Conservation (phyloP, 371 early-diverging fungal species). For the Mucor racemosus region DNA sequence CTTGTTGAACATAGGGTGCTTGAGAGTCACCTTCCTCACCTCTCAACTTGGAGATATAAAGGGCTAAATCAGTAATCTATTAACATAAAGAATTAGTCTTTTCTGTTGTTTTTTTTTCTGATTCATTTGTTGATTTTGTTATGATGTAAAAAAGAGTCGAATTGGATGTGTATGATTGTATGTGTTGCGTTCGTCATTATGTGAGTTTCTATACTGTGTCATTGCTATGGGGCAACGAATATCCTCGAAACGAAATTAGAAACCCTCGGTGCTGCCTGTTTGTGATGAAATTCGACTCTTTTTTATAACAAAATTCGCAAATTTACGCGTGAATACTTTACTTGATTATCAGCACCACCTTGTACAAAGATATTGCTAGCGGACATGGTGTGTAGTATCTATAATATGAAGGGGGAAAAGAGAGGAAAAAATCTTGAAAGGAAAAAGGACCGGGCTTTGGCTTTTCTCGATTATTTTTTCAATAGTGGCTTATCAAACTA, state of each 20-base stretch:
- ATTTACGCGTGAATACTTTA: conserved; percentile 21
- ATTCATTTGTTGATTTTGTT: background rate
- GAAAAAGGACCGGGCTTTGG: background rate
- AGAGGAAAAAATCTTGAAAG: background rate
- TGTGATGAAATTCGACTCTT: background rate
- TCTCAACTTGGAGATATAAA: conserved; percentile 62
- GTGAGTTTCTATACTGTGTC: too few species aligned
- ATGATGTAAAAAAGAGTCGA: background rate
- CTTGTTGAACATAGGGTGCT: conserved; percentile 57
- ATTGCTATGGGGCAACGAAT: too few species aligned
- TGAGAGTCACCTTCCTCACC: conserved; percentile 56
- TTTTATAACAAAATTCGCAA: background rate
- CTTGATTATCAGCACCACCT: conserved; percentile 31
- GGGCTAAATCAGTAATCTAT: conserved; percentile 63
- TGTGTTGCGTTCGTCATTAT: background rate
- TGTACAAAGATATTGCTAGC: conserved; percentile 33
- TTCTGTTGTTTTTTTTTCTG: background rate
- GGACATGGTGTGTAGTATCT: conserved; percentile 25
- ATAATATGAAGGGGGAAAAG: background rate
- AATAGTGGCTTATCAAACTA: background rate
- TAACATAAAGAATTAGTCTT: background rate
- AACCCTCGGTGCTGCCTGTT: too few species aligned
- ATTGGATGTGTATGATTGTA: background rate
- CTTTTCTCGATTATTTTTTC: background rate
- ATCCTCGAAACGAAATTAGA: too few species aligned